phyloP scores from a whole-genome alignment of 768 basidiomycete genomes.

The Lactifluus pinguis region DNA sequence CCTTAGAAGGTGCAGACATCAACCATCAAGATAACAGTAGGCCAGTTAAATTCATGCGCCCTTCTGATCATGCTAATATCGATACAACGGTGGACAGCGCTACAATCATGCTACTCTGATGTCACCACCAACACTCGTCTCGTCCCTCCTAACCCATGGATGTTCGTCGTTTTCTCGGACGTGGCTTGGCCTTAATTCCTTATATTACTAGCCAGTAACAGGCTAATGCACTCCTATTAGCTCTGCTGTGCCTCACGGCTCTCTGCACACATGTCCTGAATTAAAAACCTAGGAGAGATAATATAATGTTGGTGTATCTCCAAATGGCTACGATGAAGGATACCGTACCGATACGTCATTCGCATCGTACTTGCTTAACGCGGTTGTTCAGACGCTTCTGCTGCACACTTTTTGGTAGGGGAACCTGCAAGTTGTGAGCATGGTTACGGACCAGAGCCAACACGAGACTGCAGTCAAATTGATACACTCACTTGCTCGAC shows the following conservation, averaged over 20 bases:
- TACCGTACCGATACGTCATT: no score
- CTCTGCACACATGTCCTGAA: no score
- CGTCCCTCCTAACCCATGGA: conserved; percentile 87
- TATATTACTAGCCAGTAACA: no score
- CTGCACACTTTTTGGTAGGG: background rate
- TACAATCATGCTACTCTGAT: conserved; percentile 85
- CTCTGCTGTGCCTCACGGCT: no score
- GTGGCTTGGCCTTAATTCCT: conserved; percentile 51
- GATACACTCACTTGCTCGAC: background rate
- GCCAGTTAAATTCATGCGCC: conserved; percentile 24
- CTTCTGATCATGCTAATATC: background rate
- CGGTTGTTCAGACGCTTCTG: no score
- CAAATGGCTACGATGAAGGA: no score
- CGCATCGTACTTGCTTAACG: no score
- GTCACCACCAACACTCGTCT: conserved; percentile 84
- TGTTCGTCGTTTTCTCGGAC: conserved; percentile 77
- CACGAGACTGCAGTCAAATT: background rate
- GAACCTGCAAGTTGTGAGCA: background rate
- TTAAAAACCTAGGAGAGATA: no score
- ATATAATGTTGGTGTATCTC: no score
- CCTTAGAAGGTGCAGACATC: conserved; percentile 69
- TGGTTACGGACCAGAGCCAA: background rate
- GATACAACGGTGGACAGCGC: conserved; percentile 82
- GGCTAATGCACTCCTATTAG: no score
- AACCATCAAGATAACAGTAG: conserved; percentile 51